These are phyloP conservation scores for Schoenoplectus tabernaemontani DNA, from an alignment of 202 grass and related monocot species.

Conservation along the genomic window DNA sequence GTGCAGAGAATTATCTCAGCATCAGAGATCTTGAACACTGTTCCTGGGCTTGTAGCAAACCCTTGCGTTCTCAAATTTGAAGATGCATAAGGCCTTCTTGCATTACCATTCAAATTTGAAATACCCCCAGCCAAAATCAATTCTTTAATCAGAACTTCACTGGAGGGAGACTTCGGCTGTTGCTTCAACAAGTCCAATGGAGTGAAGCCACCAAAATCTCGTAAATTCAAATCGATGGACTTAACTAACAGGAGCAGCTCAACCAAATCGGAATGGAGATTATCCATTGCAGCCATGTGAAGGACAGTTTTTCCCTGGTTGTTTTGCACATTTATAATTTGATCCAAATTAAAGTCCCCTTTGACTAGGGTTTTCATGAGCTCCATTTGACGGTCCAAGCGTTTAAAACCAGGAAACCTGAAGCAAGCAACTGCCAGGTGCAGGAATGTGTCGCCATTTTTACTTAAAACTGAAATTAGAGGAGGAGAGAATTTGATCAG, in stretches of 20 bases:
- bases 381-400: constrained; percentile 74
- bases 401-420: constrained; percentile 65
- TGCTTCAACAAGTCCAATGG: constrained; percentile 58
- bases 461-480: constrained; percentile 36
- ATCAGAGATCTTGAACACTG: constrained; percentile 72
- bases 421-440: constrained; percentile 81
- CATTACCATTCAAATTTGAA: constrained; percentile 46
- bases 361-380: constrained; percentile 55
- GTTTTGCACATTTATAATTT: constrained; percentile 77
- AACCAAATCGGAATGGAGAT: constrained; percentile 57
- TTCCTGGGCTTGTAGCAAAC: constrained; percentile 60
- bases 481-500: constrained; percentile 50
- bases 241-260: constrained; percentile 52
- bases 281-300: constrained; percentile 72
- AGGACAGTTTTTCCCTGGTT: constrained; percentile 63
- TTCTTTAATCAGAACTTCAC: constrained; percentile 65
- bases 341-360: constrained; percentile 29
- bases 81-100: constrained; percentile 43
- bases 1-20: constrained; percentile 80
- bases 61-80: constrained; percentile 72
- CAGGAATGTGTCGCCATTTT: constrained; percentile 72
- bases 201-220: constrained; percentile 65
- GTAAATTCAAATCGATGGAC: constrained; percentile 55
- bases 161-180: constrained; percentile 55
- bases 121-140: constrained; percentile 73